Evolutionary conservation across 2,329 filamentous ascomycete species (phyloP).

Genomic region (Grosmannia serpens): DNA sequence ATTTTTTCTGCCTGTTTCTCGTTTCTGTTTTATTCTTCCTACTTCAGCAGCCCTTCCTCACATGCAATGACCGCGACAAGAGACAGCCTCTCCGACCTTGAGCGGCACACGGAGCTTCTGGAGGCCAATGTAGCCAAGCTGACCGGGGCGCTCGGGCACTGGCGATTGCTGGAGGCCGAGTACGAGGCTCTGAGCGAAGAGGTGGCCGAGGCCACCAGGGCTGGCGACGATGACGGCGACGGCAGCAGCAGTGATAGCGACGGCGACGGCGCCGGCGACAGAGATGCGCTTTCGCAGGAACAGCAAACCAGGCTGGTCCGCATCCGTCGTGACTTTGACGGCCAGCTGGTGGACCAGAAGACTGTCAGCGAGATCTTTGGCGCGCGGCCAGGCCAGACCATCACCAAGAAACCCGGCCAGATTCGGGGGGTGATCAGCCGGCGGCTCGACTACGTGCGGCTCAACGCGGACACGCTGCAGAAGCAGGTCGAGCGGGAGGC

Average conservation of each 20-base stretch:
- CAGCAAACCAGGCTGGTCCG: conserved; percentile 43
- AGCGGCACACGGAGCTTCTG: conserved; percentile 62
- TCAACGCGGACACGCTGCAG: conserved; percentile 64
- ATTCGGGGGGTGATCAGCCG: conserved; percentile 58
- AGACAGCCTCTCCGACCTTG: conserved; percentile 54
- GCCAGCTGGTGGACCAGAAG: conserved; percentile 49
- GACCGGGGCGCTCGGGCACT: conserved; percentile 66
- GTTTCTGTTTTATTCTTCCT: neutral
- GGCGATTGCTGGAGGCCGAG: conserved; percentile 84
- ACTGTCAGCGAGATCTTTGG: conserved; percentile 41
- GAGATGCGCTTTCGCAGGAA: conserved; percentile 13
- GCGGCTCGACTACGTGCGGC: conserved; percentile 78
- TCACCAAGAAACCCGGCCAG: conserved; percentile 42
- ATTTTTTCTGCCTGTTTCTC: neutral
- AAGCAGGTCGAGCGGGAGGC: conserved; percentile 61
- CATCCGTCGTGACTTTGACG: conserved; percentile 48
- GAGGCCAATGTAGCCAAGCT: conserved; percentile 67
- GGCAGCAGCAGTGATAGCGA: neutral
- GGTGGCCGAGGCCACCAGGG: conserved; percentile 27
- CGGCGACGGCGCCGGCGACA: neutral
- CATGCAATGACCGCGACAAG: conserved; percentile 26
- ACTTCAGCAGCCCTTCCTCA: neutral
- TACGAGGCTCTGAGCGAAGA: conserved; percentile 85
- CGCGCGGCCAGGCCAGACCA: conserved; percentile 20
- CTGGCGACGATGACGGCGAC: neutral